Evolutionary conservation across 495 filamentous ascomycete species (phyloP), one percentile per base, ranked within the genome.

Genomic region (Trichoderma reesei): DNA sequence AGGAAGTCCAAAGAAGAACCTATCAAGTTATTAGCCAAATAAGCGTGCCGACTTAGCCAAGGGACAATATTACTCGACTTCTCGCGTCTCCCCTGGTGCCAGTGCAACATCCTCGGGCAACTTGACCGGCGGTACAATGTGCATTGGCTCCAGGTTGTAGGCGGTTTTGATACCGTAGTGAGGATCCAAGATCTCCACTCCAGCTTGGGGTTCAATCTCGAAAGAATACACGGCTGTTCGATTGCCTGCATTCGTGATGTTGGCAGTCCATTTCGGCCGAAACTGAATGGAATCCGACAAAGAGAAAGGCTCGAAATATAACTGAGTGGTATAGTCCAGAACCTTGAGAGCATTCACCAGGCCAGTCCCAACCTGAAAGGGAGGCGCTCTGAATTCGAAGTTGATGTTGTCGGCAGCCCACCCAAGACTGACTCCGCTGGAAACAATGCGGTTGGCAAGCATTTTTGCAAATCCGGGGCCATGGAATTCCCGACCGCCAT

Each of bases 341-440:
- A 74, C 73, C 46, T 79, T 76, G 63, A 70, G 69, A 8, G 78
- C 79, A 62, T 82, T 72, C 42, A 81, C 69, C 9, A 81, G 75
- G 7, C 80, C 80, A 38, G 63, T 75, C 5, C 79, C 80, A 37
- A 80, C 76, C 61, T 83, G 79, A 9, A 76, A 69, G 3, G 81
- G 74, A 1, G 80, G 75, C 5, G 75, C 78, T 60, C 64, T 64
- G 18, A 69, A 73, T 54, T 76, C 69, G 0, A 70, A 69, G 20
- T 69, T 65, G 13, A 66, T 59, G 34, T 64, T 36, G 5, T 71
- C 72, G n/a, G 76, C 75, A 34, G 76, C 74, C 75, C 80, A 83
- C 13, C 73, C 69, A 11, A 76, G 71, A 3, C 74, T 70, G 10
- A 67, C 72, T 13, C 76, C 75, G 59, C 69, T 77, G 33, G 78